Conservation (phyloP, 2,329 filamentous ascomycete species). For the Emmonsiellopsis sp. region DNA sequence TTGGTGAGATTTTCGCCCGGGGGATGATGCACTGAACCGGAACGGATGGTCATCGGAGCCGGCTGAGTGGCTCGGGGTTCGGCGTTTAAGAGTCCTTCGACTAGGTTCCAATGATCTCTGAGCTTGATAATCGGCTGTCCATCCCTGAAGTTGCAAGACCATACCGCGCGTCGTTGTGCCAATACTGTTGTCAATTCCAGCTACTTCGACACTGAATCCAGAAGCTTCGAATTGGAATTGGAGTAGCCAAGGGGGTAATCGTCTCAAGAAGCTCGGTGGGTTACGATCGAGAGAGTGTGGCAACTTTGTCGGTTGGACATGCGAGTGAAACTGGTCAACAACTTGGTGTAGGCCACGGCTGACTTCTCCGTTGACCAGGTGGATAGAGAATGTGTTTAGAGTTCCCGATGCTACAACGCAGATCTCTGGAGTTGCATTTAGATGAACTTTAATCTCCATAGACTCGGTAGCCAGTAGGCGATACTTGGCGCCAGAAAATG, state of each 20-base stretch:
- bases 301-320: conserved; percentile 56
- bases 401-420: conserved; percentile 71
- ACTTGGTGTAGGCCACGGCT: conserved; percentile 88
- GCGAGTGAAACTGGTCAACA: conserved; percentile 66
- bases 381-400: conserved; percentile 77
- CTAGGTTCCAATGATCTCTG: conserved; percentile 56
- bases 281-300: conserved; percentile 39
- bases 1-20: conserved; percentile 31
- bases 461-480: conserved; percentile 81
- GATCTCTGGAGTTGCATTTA: conserved; percentile 77
- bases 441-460: conserved; percentile 74
- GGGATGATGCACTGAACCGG: conserved; percentile 41
- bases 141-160: conserved; percentile 76
- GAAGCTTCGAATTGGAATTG: conserved; percentile 77
- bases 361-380: conserved; percentile 85
- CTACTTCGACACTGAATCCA: conserved; percentile 83
- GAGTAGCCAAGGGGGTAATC: conserved; percentile 72
- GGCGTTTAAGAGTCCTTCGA: conserved; percentile 47
- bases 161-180: conserved; percentile 74
- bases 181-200: conserved; percentile 75
- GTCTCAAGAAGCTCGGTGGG: conserved; percentile 63
- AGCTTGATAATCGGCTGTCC: conserved; percentile 80
- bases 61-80: conserved; percentile 62
- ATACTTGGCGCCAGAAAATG: conserved; percentile 68
- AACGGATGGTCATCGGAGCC: conserved; percentile 54